These are phyloP conservation scores for Macaranga tanarius DNA, from an alignment of 441 rosid genomes.

Conservation along the genomic window DNA sequence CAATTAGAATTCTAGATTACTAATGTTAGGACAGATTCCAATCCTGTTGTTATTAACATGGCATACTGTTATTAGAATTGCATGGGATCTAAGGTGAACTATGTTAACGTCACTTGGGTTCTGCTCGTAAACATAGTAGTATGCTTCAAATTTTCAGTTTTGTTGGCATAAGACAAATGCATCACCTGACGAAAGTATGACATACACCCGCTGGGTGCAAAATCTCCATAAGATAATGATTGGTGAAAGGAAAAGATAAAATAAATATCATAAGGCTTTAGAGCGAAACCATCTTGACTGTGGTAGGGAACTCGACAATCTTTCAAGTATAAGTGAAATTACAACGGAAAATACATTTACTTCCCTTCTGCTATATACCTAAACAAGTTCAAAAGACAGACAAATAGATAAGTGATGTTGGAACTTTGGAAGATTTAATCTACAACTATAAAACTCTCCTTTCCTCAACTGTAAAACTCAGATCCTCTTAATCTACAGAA, in stretches of 20 bases:
- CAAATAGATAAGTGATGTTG: constrained; percentile 11
- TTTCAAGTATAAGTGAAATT: neutral
- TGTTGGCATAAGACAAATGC: neutral
- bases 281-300: neutral
- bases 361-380: constrained; percentile 12
- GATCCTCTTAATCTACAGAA: constrained; percentile 31
- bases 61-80: too few relatives aligned
- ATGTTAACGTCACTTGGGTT: too few relatives aligned
- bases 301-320: neutral
- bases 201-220: neutral
- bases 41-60: too few relatives aligned
- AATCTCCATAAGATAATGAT: neutral
- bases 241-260: neutral
- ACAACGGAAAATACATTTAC: constrained; percentile 14
- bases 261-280: neutral
- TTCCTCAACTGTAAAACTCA: constrained; percentile 23
- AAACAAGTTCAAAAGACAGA: constrained; percentile 15
- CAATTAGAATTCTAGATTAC: too few relatives aligned
- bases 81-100: too few relatives aligned
- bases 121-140: too few relatives aligned
- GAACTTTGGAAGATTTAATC: constrained; percentile 21
- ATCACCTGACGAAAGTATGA: neutral
- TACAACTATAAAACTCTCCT: constrained; percentile 20
- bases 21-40: too few relatives aligned
- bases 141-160: neutral